Evolutionary conservation across 176 grass and related monocot species (phyloP), one percentile per base, ranked within the genome.

Genomic region (Thinopyrum elongatum): DNA sequence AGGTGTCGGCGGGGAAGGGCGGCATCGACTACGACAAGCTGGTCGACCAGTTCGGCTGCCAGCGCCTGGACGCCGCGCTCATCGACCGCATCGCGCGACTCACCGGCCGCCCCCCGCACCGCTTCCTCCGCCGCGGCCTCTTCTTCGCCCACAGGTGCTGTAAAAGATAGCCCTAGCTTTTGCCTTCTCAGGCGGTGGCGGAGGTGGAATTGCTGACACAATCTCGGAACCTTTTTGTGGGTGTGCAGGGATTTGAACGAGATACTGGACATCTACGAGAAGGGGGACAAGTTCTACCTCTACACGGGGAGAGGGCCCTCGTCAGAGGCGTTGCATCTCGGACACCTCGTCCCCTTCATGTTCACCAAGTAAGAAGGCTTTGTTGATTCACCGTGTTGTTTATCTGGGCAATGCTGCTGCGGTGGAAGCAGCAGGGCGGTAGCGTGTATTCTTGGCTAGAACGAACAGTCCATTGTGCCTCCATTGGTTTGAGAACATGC

Each of bases 1-100:
- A 94, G 90, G 96, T 98, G 81, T 94, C 91, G 44, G 91, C 91
- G 31, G 92, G 92, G 78, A 90, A 92, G 67, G 93, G 91, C 78
- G 93, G 93, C 81, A 92, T 98, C 84, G 93, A 98, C 90, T 98
- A 98, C 90, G 93, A 98, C 74, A 98, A 98, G 90, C 82, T 99
- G 35, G 88, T 98, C 46, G 96, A 95, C 74, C 91, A 95, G 78
- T 98, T 98, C 84, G 96, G 93, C 1, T 98, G 91, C 88, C 93
- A 98, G 90, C 88, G 84, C 34, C 75, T 98, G 5, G 91, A 98
- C 60, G 49, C 41, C 39, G 49, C 47, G 23, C 77, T 98, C 67
- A 81, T 95, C 49, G 79, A 65, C 53, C 88, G 93, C 78, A 23
- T 98, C 62, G 90, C 70, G 14, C 80, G 88, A 21, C 83, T 98